These are phyloP conservation scores for Thelonectria rubi DNA, from an alignment of 2,329 filamentous ascomycete species.

Conservation along the genomic window DNA sequence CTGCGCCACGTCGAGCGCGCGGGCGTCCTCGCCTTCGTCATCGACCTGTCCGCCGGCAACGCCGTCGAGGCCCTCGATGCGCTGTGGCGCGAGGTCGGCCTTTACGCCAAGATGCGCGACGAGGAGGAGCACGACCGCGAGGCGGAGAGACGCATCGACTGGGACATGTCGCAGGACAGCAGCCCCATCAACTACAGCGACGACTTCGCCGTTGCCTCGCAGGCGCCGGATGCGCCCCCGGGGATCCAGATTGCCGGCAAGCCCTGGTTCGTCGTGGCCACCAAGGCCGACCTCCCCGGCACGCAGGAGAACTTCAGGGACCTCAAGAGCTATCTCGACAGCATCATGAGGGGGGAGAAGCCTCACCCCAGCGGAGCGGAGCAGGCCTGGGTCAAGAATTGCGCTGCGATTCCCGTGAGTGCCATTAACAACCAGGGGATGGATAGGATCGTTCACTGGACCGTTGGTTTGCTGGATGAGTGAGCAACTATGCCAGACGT, in stretches of 20 bases:
- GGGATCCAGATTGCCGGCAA: conserved; percentile 86
- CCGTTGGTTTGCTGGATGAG: conserved; percentile 71
- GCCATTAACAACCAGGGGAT: conserved; percentile 89
- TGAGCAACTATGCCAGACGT: conserved; percentile 28
- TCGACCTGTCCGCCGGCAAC: conserved; percentile 84
- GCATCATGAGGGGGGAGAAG: conserved; percentile 68
- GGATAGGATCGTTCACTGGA: conserved; percentile 76
- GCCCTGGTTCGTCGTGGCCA: conserved; percentile 96
- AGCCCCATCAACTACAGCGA: conserved; percentile 40
- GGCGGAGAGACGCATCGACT: conserved; percentile 64
- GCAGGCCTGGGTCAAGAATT: conserved; percentile 66
- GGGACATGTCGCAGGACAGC: conserved; percentile 59
- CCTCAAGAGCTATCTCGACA: conserved; percentile 75
- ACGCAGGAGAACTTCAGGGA: conserved; percentile 80
- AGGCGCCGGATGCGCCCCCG: conserved; percentile 32
- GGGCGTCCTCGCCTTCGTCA: conserved; percentile 89
- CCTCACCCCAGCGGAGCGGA: conserved; percentile 77
- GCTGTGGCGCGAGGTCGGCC: conserved; percentile 89
- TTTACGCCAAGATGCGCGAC: conserved; percentile 83
- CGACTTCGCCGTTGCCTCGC: conserved; percentile 27
- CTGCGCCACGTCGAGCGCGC: conserved; percentile 94
- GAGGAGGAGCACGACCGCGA: conserved; percentile 75
- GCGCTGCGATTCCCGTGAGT: conserved; percentile 83
- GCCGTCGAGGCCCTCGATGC: conserved; percentile 80
- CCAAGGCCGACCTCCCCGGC: conserved; percentile 84